These are phyloP conservation scores for Pseudonitzschia delicatissima DNA, from an alignment of 108 stramenopile genomes.

Conservation along the genomic window DNA sequence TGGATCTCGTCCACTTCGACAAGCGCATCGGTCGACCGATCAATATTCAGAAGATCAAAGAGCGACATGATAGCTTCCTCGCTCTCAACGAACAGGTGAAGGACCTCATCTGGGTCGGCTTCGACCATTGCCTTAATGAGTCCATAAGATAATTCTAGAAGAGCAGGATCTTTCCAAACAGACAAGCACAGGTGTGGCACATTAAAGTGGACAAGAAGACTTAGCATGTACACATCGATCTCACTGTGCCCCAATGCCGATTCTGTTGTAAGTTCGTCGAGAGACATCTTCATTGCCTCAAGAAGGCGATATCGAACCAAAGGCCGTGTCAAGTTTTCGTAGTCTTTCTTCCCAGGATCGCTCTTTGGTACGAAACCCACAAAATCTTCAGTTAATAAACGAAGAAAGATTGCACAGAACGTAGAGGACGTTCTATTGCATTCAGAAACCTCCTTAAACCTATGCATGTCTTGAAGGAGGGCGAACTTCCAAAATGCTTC, in stretches of 20 bases:
- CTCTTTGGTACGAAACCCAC: constrained; percentile 35
- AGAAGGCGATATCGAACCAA: constrained; percentile 54
- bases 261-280: constrained; percentile 33
- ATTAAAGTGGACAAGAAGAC: constrained; percentile 50
- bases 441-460: constrained; percentile 12
- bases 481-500: constrained; percentile 47
- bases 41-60: constrained; percentile 62
- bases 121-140: constrained; percentile 48
- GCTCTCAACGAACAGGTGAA: constrained; percentile 55
- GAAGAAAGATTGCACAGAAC: constrained; percentile 46
- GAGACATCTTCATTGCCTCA: constrained; percentile 40
- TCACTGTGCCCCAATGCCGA: constrained; percentile 16
- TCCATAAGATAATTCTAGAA: constrained; percentile 54
- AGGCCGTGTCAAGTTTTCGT: constrained; percentile 41
- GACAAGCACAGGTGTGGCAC: constrained; percentile 59
- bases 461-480: constrained; percentile 39
- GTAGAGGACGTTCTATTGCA: constrained; percentile 25
- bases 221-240: constrained; percentile 38
- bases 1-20: constrained; percentile 35
- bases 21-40: constrained; percentile 21
- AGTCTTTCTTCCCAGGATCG: constrained; percentile 29
- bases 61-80: constrained; percentile 53
- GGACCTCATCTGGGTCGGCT: constrained; percentile 40
- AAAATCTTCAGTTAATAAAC: constrained; percentile 41
- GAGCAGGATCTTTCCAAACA: constrained; percentile 53